Evolutionary conservation across 345 rosid genomes (phyloP).

Genomic region (Brassica incana): DNA sequence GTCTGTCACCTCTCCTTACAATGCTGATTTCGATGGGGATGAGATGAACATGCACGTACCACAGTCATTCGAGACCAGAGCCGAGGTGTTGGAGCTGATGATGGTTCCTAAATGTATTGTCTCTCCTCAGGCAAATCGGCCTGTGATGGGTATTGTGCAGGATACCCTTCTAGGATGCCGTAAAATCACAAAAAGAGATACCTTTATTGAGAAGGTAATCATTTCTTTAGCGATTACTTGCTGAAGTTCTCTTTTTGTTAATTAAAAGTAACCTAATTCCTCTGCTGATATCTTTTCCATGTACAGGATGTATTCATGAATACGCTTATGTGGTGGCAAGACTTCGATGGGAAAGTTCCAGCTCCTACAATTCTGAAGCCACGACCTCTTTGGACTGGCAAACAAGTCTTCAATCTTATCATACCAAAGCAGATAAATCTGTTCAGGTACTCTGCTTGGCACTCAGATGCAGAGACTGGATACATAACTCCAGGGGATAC

Average conservation of each 20-base stretch:
- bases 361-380: conserved; percentile 93
- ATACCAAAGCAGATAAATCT: conserved; percentile 98
- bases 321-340: conserved; percentile 99
- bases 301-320: conserved; percentile 97
- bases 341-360: conserved; percentile 96
- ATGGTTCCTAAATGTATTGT: conserved; percentile 99
- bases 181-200: conserved; percentile 94
- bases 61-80: conserved; percentile 95
- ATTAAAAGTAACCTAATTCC: conserved; percentile 4
- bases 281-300: conserved; percentile 2
- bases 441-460: conserved; percentile 88
- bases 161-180: conserved; percentile 97
- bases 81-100: conserved; percentile 96
- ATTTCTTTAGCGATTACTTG: neutral
- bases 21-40: conserved; percentile 99
- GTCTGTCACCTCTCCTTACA: conserved; percentile 95
- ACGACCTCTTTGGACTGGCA: conserved; percentile 98
- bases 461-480: conserved; percentile 74
- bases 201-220: conserved; percentile 91
- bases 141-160: conserved; percentile 99
- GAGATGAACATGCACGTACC: conserved; percentile 99
- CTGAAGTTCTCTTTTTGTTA: neutral
- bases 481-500: conserved; percentile 90
- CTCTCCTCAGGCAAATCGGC: conserved; percentile 96
- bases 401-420: conserved; percentile 95